Evolutionary conservation across 208 protist species (phyloP), one percentile per base, ranked within the genome.

Genomic region (Leishmania braziliensis): DNA sequence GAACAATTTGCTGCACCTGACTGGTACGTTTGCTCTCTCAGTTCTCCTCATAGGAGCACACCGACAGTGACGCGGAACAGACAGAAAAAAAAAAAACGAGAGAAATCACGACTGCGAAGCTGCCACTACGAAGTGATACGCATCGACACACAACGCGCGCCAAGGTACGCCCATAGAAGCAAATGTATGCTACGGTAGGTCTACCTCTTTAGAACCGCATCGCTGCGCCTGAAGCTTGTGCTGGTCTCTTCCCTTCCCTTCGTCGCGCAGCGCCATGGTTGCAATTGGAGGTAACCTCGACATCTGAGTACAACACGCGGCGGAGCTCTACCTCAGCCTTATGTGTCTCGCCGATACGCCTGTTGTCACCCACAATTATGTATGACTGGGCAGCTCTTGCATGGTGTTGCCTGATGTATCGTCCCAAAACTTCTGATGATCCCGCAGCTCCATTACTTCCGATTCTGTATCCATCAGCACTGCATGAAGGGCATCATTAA

Each of bases 241-340:
- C 46, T 73, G 69, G 6, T 26, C 43, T 54, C 12, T 46, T 14
- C 39, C 18, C 12, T 26, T 16, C 46, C 46, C 69, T 50, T 46
- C 43, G 33, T n/a, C n/a, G n/a, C n/a, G n/a, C n/a, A n/a, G n/a
- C n/a, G n/a, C n/a, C n/a, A n/a, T n/a, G n/a, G n/a, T n/a, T n/a
- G n/a, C n/a, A n/a, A n/a, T n/a, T n/a, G n/a, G n/a, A n/a, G n/a
- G n/a, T n/a, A n/a, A n/a, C n/a, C n/a, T n/a, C n/a, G n/a, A n/a
- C n/a, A n/a, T n/a, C n/a, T n/a, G n/a, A n/a, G n/a, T n/a, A n/a
- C n/a, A n/a, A n/a, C n/a, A n/a, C n/a, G n/a, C n/a, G 43, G 60
- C 82, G 12, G 88, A 95, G 54, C 83, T 95, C 5, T 95, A 97
- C 77, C 78, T 83, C 50, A 84, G 84, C 16, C 85, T 95, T 56